Evolutionary conservation across 495 filamentous ascomycete genomes (phyloP), one percentile per base, ranked within the genome.

Genomic region (Hyaloscypha bicolor): DNA sequence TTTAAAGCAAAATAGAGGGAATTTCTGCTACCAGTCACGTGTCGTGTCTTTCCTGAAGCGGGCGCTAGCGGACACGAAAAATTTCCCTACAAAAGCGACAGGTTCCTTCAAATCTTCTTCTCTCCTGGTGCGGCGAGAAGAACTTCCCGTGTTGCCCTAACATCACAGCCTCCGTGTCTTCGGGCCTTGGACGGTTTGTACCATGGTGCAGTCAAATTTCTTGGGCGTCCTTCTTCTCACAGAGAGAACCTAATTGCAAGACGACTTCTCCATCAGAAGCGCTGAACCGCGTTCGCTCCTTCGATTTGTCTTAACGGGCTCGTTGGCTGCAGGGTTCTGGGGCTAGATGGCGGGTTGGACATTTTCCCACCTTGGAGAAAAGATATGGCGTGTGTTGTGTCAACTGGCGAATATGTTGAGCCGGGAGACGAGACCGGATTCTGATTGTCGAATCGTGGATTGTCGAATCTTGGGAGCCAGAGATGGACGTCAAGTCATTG

Each of bases 291-390:
- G 71, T 72, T 70, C 70, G 62, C 67, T 48, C 60, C 60, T 60
- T 56, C 70, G 71, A 66, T 75, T 75, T 70, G 73, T 72, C 73
- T 72, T 75, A 48, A 69, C 62, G 73, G 73, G 73, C 73, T 69
- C 68, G 68, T 45, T 60, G 68, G 62, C 30, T 66, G 70, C 57
- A 62, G 73, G 71, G 63, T 64, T 32, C 35, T 62, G 66, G 32
- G 62, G 37, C 51, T 58, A 51, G 37, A 58, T 62, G 63, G 59
- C 45, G 52, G 60, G 66, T 65, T 64, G 72, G 56, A 74, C 72
- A 74, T 69, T 55, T 53, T 25, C 25, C 25, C 25, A 25, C 25
- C 25, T 25, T 25, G 25, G 25, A 25, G 25, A 25, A 25, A 25
- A 25, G 25, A 25, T 25, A 25, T 25, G 25, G 25, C 25, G 25